These are phyloP conservation scores for Heritiera littoralis DNA, from an alignment of 345 rosid species.

Conservation along the genomic window DNA sequence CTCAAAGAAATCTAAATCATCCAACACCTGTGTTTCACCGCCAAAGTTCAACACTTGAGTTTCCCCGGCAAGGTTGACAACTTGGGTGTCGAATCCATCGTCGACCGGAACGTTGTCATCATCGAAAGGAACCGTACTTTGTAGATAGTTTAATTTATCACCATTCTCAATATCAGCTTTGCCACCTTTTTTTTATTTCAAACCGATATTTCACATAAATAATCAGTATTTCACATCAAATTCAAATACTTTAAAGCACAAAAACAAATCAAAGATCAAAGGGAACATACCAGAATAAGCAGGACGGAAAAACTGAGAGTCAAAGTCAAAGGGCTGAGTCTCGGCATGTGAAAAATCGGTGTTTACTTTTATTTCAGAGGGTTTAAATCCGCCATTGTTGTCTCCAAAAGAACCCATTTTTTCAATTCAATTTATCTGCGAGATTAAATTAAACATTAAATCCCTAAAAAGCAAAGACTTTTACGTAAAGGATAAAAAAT, in stretches of 20 bases:
- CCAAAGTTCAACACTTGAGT: constrained; percentile 29
- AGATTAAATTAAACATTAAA: neutral
- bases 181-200: constrained; percentile 5
- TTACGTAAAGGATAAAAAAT: neutral
- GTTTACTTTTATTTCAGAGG: neutral
- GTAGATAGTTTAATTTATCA: constrained; percentile 16
- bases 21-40: constrained; percentile 23
- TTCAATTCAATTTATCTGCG: constrained; percentile 27
- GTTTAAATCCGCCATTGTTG: neutral
- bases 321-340: constrained; percentile 42
- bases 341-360: constrained; percentile 22
- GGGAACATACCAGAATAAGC: constrained; percentile 32
- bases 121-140: constrained; percentile 29
- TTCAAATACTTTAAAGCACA: neutral
- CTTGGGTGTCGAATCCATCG: constrained; percentile 42
- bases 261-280: neutral
- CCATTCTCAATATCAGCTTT: constrained; percentile 22
- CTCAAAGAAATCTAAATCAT: constrained; percentile 32
- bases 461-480: constrained; percentile 5
- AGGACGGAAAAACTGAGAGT: constrained; percentile 27
- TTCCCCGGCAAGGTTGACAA: constrained; percentile 30
- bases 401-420: constrained; percentile 29
- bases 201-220: neutral
- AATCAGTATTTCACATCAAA: neutral
- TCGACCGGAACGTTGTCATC: constrained; percentile 21